These are phyloP conservation scores for Raddia distichophylla DNA, from an alignment of 176 grass and related monocot genomes.

Conservation along the genomic window DNA sequence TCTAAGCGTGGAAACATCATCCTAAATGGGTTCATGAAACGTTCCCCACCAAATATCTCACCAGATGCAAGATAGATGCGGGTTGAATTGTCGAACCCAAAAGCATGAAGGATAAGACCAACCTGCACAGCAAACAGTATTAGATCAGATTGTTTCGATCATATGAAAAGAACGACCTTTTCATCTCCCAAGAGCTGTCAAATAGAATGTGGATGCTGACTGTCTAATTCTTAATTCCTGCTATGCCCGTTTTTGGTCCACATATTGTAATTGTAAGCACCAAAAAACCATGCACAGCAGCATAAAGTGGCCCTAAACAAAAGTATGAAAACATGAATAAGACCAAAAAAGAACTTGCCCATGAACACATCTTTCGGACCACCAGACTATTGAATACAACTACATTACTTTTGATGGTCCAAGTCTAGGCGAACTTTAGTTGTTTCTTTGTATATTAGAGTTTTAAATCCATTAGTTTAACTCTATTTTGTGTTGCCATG, in stretches of 20 bases:
- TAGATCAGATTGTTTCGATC: neutral
- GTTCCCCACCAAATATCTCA: constrained; percentile 85
- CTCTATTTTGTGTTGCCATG: neutral
- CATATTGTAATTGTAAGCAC: neutral
- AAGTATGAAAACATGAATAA: neutral
- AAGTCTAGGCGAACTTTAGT: neutral
- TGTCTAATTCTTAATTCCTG: neutral
- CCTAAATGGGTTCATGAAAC: constrained; percentile 91
- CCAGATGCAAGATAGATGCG: constrained; percentile 93
- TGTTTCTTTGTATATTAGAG: too few species aligned
- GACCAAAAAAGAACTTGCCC: too few species aligned
- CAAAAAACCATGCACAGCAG: neutral
- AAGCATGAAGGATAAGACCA: constrained; percentile 71
- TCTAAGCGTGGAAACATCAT: constrained; percentile 72
- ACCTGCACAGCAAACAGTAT: constrained; percentile 57
- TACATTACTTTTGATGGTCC: neutral
- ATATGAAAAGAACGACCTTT: neutral
- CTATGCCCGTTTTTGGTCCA: neutral
- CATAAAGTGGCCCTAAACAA: neutral
- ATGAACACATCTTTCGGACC: neutral
- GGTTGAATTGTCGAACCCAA: constrained; percentile 84
- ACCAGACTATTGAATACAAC: neutral
- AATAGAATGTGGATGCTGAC: neutral
- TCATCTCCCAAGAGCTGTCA: neutral
- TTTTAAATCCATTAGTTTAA: neutral